Conservation (phyloP, 345 rosid genomes). For the Heritiera fomes region DNA sequence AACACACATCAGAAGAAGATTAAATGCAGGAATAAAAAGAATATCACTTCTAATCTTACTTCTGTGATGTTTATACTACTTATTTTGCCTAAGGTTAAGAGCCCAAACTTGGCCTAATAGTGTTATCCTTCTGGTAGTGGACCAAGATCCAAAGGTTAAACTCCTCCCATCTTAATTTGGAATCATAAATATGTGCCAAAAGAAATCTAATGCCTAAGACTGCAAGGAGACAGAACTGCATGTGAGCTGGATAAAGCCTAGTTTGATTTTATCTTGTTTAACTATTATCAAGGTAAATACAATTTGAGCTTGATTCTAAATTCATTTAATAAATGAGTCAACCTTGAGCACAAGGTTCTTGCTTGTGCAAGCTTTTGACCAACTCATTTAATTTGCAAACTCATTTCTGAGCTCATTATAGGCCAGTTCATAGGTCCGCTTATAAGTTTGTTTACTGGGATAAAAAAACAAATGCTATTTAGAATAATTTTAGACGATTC, state of each 20-base stretch:
- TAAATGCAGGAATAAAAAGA: neutral
- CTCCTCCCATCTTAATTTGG: neutral
- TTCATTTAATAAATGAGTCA: neutral
- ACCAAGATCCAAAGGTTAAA: neutral
- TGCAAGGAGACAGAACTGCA: neutral
- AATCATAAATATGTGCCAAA: neutral
- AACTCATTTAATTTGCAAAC: neutral
- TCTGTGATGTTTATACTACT: neutral
- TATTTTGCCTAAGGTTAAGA: neutral
- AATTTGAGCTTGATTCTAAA: neutral
- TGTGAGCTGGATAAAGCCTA: neutral
- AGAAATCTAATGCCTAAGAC: neutral
- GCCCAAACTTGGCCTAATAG: conserved; percentile 1
- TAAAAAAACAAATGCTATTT: neutral
- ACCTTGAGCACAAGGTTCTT: neutral
- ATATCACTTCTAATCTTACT: neutral
- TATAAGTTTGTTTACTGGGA: neutral
- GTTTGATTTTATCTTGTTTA: neutral
- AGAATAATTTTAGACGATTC: neutral
- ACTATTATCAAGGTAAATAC: neutral
- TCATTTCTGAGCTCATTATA: neutral
- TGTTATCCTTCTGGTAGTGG: neutral
- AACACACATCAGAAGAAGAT: no score
- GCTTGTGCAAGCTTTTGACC: neutral
- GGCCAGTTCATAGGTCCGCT: neutral